These are phyloP conservation scores for Odontarrhena argentea DNA, from an alignment of 345 rosid species.

Conservation along the genomic window DNA sequence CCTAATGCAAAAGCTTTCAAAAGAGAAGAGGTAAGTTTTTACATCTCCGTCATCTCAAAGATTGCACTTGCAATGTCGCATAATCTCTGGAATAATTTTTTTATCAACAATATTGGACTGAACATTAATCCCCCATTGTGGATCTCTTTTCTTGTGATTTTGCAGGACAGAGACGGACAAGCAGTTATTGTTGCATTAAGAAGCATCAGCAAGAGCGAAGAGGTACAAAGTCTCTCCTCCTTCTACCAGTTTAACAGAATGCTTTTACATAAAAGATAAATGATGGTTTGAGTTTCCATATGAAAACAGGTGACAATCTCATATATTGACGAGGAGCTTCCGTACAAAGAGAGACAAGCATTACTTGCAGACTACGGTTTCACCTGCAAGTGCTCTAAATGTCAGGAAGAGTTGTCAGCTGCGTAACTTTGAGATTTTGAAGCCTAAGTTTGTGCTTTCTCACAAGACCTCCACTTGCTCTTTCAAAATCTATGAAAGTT, in stretches of 20 bases:
- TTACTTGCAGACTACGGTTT: conserved; percentile 83
- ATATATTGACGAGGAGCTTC: conserved; percentile 79
- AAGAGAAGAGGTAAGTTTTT: conserved; percentile 74
- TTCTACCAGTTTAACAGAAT: neutral
- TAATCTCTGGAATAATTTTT: neutral
- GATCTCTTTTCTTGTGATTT: conserved; percentile 14
- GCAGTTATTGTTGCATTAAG: conserved; percentile 68
- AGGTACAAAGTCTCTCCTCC: conserved; percentile 48
- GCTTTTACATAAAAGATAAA: neutral
- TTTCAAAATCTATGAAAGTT: too few species aligned
- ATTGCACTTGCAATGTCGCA: conserved; percentile 7
- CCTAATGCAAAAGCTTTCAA: conserved; percentile 95
- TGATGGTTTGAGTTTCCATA: conserved; percentile 1
- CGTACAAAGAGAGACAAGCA: conserved; percentile 66
- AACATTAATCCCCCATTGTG: conserved; percentile 8
- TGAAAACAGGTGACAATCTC: conserved; percentile 68
- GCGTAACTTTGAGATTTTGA: conserved; percentile 11
- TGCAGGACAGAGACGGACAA: conserved; percentile 88
- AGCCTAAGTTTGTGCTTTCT: conserved; percentile 7
- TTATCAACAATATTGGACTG: neutral
- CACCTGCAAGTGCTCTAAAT: conserved; percentile 65
- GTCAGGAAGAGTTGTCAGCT: conserved; percentile 50
- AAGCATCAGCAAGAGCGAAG: conserved; percentile 68
- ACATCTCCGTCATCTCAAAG: neutral
- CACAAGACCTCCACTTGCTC: too few species aligned